Conservation (phyloP, 129 eudicot genomes). For the Smallanthus sonchifolius region DNA sequence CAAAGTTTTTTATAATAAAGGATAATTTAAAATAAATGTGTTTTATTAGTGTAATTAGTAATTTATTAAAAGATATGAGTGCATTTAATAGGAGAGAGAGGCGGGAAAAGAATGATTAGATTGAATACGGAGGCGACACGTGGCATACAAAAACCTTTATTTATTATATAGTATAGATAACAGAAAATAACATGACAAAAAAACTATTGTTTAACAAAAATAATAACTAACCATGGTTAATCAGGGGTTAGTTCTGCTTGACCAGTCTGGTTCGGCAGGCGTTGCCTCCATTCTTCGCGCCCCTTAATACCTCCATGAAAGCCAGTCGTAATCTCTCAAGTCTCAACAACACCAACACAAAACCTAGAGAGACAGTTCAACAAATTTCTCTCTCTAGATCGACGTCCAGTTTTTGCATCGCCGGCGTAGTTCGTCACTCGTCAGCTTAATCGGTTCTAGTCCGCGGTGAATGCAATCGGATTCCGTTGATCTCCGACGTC, state of each 20-base stretch:
- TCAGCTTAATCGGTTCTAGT: background rate
- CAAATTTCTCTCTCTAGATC: constrained; percentile 23
- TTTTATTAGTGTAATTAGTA: too few species aligned
- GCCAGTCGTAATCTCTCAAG: constrained; percentile 23
- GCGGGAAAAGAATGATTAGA: too few species aligned
- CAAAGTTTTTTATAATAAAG: too few species aligned
- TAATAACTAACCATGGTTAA: constrained; percentile 38
- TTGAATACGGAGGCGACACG: too few species aligned
- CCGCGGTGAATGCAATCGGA: constrained; percentile 50
- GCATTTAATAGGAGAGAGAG: too few species aligned
- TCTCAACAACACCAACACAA: constrained; percentile 22
- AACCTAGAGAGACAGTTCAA: constrained; percentile 21
- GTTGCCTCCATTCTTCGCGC: constrained; percentile 18
- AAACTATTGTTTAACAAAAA: too few species aligned
- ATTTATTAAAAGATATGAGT: too few species aligned
- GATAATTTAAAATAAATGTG: too few species aligned
- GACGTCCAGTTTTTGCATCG: background rate
- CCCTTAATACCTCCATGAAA: constrained; percentile 10
- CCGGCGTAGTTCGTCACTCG: background rate
- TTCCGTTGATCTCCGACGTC: constrained; percentile 48
- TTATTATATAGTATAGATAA: too few species aligned
- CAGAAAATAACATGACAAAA: too few species aligned
- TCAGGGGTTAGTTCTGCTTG: constrained; percentile 31
- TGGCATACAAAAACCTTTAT: too few species aligned
- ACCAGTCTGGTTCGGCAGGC: constrained; percentile 61